These are phyloP conservation scores for Parietichytrium sp. DNA, from an alignment of 108 stramenopile genomes.

Conservation along the genomic window DNA sequence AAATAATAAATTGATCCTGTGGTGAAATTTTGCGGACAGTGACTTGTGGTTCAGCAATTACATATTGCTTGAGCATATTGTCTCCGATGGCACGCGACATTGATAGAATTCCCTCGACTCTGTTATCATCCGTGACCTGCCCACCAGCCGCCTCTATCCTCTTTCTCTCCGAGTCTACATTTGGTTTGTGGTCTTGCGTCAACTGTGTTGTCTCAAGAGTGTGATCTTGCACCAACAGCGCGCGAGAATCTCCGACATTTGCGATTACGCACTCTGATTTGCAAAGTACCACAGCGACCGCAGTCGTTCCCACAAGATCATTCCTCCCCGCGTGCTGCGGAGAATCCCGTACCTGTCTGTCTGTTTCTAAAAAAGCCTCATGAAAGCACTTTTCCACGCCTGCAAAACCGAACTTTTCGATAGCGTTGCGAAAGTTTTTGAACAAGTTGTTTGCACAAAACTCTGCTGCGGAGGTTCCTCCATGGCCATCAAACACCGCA, in stretches of 20 bases:
- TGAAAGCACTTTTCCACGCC: background rate
- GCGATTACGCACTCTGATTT: background rate
- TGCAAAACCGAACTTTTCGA: background rate
- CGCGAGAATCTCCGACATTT: constrained; percentile 24
- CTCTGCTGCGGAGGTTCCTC: background rate
- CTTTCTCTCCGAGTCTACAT: background rate
- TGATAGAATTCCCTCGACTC: constrained; percentile 10
- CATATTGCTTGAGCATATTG: background rate
- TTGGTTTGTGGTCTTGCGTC: constrained; percentile 32
- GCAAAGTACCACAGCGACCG: background rate
- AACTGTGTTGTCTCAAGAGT: background rate
- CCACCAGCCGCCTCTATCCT: constrained; percentile 9
- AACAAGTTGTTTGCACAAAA: background rate
- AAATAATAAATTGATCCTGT: background rate
- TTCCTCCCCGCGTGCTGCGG: constrained; percentile 13
- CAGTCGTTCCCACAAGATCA: background rate
- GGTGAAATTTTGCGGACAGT: background rate
- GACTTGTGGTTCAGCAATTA: background rate
- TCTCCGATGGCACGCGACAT: constrained; percentile 38
- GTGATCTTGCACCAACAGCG: background rate
- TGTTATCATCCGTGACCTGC: background rate
- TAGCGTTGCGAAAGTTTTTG: background rate
- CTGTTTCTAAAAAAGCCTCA: constrained; percentile 5
- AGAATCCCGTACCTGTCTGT: background rate
- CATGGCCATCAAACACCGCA: constrained; percentile 9